Conservation (phyloP, 257 asterid species). For the Penstemon davidsonii region DNA sequence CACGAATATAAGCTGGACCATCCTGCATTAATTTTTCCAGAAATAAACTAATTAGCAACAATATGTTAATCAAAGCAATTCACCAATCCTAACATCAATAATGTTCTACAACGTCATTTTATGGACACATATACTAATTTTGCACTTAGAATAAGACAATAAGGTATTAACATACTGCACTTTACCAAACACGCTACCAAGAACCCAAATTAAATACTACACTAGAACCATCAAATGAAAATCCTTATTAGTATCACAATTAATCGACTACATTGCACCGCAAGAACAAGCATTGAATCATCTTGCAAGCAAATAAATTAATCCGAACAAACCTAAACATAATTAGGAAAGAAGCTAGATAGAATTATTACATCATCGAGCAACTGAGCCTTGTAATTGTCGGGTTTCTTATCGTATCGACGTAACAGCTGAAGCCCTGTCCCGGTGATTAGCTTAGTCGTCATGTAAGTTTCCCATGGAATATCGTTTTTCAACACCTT, state of each 20-base stretch:
- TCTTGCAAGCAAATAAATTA: not conserved
- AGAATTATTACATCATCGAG: slow-evolving; percentile 65
- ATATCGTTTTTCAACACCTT: slow-evolving; percentile 88
- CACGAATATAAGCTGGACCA: slow-evolving; percentile 78
- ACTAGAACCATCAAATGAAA: not conserved
- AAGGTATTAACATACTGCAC: slow-evolving; percentile 20
- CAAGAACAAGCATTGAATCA: not conserved
- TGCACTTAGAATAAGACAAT: not conserved
- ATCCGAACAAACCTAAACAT: too few species aligned
- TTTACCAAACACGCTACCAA: slow-evolving; percentile 24
- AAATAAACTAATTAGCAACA: slow-evolving; percentile 3
- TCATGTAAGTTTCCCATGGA: slow-evolving; percentile 94
- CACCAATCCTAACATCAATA: not conserved
- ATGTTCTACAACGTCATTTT: not conserved
- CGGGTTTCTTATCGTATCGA: slow-evolving; percentile 85
- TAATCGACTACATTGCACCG: too few species aligned
- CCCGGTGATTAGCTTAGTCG: slow-evolving; percentile 81
- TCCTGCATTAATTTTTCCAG: slow-evolving; percentile 52
- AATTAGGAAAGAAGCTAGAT: too few species aligned
- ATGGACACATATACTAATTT: not conserved
- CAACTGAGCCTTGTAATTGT: slow-evolving; percentile 69
- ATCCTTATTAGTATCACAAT: not conserved
- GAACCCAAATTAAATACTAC: slow-evolving; percentile 9
- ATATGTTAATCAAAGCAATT: slow-evolving; percentile 16
- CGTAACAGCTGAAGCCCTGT: slow-evolving; percentile 87